Conservation (phyloP, 345 rosid species). For the Salix dunnii region DNA sequence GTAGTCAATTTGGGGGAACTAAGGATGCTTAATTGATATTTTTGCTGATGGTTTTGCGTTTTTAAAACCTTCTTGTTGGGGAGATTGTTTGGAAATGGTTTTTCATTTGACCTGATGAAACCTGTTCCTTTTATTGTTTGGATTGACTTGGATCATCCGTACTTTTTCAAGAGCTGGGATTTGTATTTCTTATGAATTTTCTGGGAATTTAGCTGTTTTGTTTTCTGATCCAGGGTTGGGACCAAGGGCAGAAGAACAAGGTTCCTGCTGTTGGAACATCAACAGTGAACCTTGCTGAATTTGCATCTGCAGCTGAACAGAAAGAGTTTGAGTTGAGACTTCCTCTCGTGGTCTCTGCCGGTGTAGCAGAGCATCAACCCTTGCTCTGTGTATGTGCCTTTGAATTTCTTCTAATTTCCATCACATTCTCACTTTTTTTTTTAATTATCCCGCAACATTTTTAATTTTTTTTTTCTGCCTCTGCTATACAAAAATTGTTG, state of each 20-base stretch:
- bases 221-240: conserved; percentile 50
- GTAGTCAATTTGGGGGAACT: neutral
- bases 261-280: conserved; percentile 55
- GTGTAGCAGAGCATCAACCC: conserved; percentile 30
- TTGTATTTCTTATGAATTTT: neutral
- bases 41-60: no score
- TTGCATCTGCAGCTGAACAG: conserved; percentile 48
- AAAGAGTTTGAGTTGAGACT: conserved; percentile 59
- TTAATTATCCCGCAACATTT: neutral
- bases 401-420: neutral
- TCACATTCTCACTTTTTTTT: conserved; percentile 3
- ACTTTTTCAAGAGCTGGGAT: no score
- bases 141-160: neutral
- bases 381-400: conserved; percentile 47
- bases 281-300: conserved; percentile 59
- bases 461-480: neutral
- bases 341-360: conserved; percentile 42
- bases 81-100: neutral
- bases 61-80: neutral
- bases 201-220: neutral
- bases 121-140: neutral
- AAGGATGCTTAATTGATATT: neutral
- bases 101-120: neutral
- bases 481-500: neutral
- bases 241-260: conserved; percentile 53